A percentile compares a stretch with the other conserved stretches of the same genome.
These are phyloP conservation scores for Aspergillus diversus DNA, from an alignment of 495 filamentous ascomycete genomes.

Conservation along the genomic window DNA sequence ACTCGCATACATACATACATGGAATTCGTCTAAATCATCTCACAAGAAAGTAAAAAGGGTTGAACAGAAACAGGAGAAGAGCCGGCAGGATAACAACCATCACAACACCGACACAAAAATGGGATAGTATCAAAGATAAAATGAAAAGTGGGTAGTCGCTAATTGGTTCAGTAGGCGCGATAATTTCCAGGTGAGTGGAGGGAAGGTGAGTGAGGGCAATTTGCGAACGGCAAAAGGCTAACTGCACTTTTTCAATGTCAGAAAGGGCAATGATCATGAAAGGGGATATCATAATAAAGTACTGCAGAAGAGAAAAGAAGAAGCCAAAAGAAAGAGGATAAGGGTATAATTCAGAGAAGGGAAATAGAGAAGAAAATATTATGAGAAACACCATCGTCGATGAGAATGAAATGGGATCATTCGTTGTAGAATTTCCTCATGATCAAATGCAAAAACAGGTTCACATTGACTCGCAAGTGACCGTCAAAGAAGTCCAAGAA, in stretches of 20 bases:
- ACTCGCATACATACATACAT: slow-evolving; percentile 28
- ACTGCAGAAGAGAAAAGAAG: slow-evolving; percentile 20
- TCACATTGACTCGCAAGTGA: slow-evolving; percentile 86
- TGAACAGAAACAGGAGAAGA: neutral
- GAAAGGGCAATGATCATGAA: slow-evolving; percentile 20
- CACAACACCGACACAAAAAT: slow-evolving; percentile 9
- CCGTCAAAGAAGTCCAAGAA: slow-evolving; percentile 95
- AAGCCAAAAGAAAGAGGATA: slow-evolving; percentile 30
- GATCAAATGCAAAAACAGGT: slow-evolving; percentile 90
- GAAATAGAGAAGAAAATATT: slow-evolving; percentile 28
- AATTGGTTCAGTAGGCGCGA: slow-evolving; percentile 6
- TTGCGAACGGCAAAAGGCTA: no score
- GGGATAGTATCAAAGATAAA: slow-evolving; percentile 11
- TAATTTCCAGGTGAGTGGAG: neutral
- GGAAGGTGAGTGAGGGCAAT: no score
- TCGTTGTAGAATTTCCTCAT: slow-evolving; percentile 97
- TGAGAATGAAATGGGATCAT: slow-evolving; percentile 28
- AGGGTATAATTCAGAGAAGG: slow-evolving; percentile 25
- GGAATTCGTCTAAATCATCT: slow-evolving; percentile 24
- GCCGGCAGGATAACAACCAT: slow-evolving; percentile 9
- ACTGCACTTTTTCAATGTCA: slow-evolving; percentile 19
- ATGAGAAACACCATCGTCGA: slow-evolving; percentile 28
- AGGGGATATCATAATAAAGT: slow-evolving; percentile 24
- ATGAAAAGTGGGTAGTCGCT: slow-evolving; percentile 12
- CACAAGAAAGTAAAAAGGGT: slow-evolving; percentile 9